Evolutionary conservation across 345 rosid species (phyloP).

Genomic region (Euphorbia peplus): DNA sequence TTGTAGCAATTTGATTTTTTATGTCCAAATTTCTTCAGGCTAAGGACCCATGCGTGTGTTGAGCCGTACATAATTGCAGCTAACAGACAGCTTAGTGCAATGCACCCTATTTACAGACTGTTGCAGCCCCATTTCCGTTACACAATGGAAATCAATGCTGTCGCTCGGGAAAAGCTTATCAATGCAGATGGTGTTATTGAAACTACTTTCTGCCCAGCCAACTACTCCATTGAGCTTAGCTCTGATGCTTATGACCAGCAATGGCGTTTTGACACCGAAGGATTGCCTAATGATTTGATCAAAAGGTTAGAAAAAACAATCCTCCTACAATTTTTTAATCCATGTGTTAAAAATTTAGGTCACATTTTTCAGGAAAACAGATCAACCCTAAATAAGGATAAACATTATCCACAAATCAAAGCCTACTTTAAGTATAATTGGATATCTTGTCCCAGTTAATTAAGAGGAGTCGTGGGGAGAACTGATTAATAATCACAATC

Average conservation of each 20-base stretch:
- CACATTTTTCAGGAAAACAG: no score
- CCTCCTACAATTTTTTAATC: no score
- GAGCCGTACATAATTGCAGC: constrained; percentile 77
- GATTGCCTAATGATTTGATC: constrained; percentile 58
- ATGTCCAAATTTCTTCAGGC: constrained; percentile 2
- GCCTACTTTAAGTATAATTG: no score
- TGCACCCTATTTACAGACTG: constrained; percentile 65
- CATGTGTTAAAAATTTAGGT: no score
- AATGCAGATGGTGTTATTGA: constrained; percentile 65
- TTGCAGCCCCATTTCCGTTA: constrained; percentile 72
- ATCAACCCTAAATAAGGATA: no score
- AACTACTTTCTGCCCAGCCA: constrained; percentile 49
- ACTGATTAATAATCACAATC: no score
- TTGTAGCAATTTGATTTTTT: no score
- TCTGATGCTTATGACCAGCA: constrained; percentile 45
- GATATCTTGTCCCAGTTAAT: no score
- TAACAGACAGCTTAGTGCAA: constrained; percentile 57
- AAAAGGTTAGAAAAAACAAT: no score
- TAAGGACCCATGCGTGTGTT: constrained; percentile 41
- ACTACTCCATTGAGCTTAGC: constrained; percentile 52
- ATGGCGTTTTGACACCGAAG: constrained; percentile 55
- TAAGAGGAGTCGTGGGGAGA: no score
- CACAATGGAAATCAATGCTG: constrained; percentile 74
- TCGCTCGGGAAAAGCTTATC: constrained; percentile 52
- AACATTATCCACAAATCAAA: no score